phyloP scores from a whole-genome alignment of 192 early-diverging fungal genomes.

The Coemansia sp. region DNA sequence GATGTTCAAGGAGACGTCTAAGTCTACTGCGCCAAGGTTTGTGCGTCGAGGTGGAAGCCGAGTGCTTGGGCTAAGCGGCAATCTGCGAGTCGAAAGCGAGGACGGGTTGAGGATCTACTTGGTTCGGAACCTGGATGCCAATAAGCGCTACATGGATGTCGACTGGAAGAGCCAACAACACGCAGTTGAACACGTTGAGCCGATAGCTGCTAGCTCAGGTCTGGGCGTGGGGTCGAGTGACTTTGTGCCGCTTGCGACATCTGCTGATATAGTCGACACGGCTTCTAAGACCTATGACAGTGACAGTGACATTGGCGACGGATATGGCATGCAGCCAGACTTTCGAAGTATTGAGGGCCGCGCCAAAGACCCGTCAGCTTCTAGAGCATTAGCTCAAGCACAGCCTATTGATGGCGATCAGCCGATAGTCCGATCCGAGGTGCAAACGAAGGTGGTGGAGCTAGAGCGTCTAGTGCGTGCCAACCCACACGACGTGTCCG shows the following conservation, averaged over 20 bases:
- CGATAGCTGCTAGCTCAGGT: not conserved
- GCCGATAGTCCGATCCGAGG: not conserved
- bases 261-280: not conserved
- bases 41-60: conserved; percentile 7
- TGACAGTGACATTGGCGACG: conserved; percentile 11
- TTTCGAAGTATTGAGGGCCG: conserved; percentile 35
- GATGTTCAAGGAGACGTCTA: conserved; percentile 12
- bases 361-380: not conserved
- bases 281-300: conserved; percentile 20
- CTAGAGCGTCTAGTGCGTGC: conserved; percentile 8
- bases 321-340: not conserved
- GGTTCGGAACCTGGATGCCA: not conserved
- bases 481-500: conserved; percentile 18
- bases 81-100: not conserved
- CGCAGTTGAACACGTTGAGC: conserved; percentile 1
- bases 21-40: conserved; percentile 26
- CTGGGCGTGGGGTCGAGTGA: not conserved
- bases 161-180: conserved; percentile 15
- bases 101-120: conserved; percentile 13
- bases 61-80: conserved; percentile 8
- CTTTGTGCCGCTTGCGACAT: conserved; percentile 9
- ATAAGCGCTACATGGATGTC: conserved; percentile 12
- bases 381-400: not conserved
- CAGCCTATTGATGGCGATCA: not conserved
- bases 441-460: not conserved